These are phyloP conservation scores for Diospyros kaki DNA, from an alignment of 148 eudicot species.

Conservation along the genomic window DNA sequence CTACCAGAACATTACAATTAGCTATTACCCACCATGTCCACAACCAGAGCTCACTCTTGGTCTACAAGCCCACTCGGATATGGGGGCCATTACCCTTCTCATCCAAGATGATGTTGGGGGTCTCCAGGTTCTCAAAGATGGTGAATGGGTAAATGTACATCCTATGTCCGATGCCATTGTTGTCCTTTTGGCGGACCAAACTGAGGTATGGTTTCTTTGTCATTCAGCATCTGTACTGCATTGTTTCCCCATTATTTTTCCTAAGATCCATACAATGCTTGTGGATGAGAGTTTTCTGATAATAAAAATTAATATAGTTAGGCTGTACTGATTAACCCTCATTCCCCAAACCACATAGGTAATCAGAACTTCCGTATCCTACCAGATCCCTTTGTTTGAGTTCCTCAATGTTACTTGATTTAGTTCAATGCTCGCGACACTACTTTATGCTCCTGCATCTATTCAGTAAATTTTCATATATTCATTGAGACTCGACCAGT, in stretches of 20 bases:
- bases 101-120: slow-evolving; percentile 91
- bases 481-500: background rate
- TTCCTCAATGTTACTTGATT: background rate
- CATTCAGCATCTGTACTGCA: background rate
- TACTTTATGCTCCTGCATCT: background rate
- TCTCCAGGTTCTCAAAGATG: slow-evolving; percentile 79
- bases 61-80: slow-evolving; percentile 82
- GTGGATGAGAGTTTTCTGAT: background rate
- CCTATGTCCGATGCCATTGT: slow-evolving; percentile 71
- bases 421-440: background rate
- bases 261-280: background rate
- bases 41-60: slow-evolving; percentile 94
- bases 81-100: slow-evolving; percentile 81
- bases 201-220: slow-evolving; percentile 57
- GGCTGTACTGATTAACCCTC: background rate
- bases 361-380: background rate
- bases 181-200: slow-evolving; percentile 87
- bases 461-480: background rate
- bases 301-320: background rate
- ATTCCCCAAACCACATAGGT: background rate
- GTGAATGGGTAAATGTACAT: slow-evolving; percentile 72
- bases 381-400: background rate
- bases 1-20: slow-evolving; percentile 84
- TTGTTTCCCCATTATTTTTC: background rate
- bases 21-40: slow-evolving; percentile 94